phyloP scores from a whole-genome alignment of 164 flowering plant species.

The Vitis cinerea region DNA sequence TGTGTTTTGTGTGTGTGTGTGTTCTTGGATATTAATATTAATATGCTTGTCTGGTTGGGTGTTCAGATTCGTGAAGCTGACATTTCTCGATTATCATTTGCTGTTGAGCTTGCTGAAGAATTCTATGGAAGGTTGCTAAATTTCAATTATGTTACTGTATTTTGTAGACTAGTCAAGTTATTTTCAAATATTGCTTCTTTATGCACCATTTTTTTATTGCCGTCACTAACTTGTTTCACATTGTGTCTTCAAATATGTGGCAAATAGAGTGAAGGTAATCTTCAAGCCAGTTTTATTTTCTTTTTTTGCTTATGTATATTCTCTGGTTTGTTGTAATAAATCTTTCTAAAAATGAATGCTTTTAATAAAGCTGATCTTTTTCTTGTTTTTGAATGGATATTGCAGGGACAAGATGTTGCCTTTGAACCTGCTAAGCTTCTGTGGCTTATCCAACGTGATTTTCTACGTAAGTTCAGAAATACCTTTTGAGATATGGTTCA shows the following conservation, averaged over 20 bases:
- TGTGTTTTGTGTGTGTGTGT: no score
- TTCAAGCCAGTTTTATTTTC: slow-evolving; percentile 2
- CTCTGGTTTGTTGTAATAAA: not conserved
- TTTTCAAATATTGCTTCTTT: not conserved
- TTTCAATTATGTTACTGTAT: not conserved
- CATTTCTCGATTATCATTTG: slow-evolving; percentile 94
- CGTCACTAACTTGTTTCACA: slow-evolving; percentile 36
- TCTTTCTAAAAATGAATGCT: not conserved
- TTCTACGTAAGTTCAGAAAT: slow-evolving; percentile 70
- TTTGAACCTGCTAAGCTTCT: slow-evolving; percentile 97
- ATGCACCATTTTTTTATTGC: slow-evolving; percentile 1
- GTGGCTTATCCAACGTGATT: slow-evolving; percentile 99
- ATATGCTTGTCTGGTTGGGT: slow-evolving; percentile 9
- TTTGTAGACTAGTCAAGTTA: no score
- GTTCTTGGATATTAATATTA: not conserved
- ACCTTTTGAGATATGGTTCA: not conserved
- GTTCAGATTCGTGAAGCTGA: slow-evolving; percentile 97
- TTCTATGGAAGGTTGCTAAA: slow-evolving; percentile 90
- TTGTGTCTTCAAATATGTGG: slow-evolving; percentile 20
- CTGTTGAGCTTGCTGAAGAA: slow-evolving; percentile 99
- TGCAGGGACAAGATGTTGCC: slow-evolving; percentile 98
- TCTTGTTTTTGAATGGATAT: slow-evolving; percentile 15
- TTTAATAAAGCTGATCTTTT: not conserved
- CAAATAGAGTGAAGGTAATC: slow-evolving; percentile 85
- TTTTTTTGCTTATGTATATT: not conserved